A percentile compares a stretch with the other conserved stretches of the same genome.
phyloP scores from a whole-genome alignment of 495 filamentous ascomycete species.

The Aspergillus affinis region DNA sequence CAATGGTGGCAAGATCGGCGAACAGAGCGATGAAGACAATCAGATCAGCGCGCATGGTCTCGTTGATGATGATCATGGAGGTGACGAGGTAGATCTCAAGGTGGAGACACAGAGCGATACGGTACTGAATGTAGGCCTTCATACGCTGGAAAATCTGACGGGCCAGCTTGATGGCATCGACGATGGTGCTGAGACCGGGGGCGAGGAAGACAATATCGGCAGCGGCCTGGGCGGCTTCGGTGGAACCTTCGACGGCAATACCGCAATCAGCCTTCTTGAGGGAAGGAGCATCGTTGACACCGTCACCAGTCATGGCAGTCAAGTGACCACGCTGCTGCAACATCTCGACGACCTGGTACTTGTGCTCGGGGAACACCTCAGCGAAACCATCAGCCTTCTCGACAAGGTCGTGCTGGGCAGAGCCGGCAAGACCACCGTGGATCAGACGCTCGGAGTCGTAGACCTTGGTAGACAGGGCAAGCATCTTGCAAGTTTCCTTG shows the following conservation, averaged over 20 bases:
- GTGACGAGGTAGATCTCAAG: slow-evolving; percentile 77
- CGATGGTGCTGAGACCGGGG: slow-evolving; percentile 73
- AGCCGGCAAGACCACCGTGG: slow-evolving; percentile 70
- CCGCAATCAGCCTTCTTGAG: slow-evolving; percentile 74
- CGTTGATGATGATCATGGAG: slow-evolving; percentile 74
- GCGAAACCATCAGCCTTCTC: slow-evolving; percentile 77
- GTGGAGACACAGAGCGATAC: slow-evolving; percentile 75
- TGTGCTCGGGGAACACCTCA: slow-evolving; percentile 76
- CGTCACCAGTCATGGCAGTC: slow-evolving; percentile 75
- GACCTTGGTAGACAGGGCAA: slow-evolving; percentile 74
- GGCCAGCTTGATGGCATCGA: slow-evolving; percentile 75
- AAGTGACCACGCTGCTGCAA: slow-evolving; percentile 71
- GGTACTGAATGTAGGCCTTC: slow-evolving; percentile 81
- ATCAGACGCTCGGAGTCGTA: slow-evolving; percentile 76
- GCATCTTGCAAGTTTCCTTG: slow-evolving; percentile 80
- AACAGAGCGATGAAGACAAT: slow-evolving; percentile 78
- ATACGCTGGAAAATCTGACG: slow-evolving; percentile 81
- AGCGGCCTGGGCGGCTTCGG: slow-evolving; percentile 73
- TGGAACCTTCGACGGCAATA: slow-evolving; percentile 77
- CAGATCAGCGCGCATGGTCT: slow-evolving; percentile 64
- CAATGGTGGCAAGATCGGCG: slow-evolving; percentile 75
- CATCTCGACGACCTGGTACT: slow-evolving; percentile 78
- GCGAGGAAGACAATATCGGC: slow-evolving; percentile 80
- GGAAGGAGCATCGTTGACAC: slow-evolving; percentile 72
- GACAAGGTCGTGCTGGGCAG: slow-evolving; percentile 72